Evolutionary conservation across 257 asterid species (phyloP).

Genomic region (Petrea volubilis): DNA sequence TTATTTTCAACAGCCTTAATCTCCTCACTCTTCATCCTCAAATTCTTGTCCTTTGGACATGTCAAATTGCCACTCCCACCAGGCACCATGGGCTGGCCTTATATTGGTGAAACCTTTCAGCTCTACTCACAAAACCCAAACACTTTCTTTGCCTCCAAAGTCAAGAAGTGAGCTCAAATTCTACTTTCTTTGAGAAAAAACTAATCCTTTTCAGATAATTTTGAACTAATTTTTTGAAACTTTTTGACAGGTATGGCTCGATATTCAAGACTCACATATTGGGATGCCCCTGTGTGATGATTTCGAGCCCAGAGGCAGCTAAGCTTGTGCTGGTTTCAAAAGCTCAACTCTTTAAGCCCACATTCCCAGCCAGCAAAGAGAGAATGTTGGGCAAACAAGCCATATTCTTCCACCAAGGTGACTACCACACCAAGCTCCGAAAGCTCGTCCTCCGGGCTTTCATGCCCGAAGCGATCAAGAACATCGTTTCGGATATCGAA

Average conservation of each 20-base stretch:
- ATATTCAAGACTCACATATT: slow-evolving; percentile 75
- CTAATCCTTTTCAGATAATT: background rate
- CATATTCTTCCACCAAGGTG: slow-evolving; percentile 75
- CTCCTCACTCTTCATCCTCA: slow-evolving; percentile 26
- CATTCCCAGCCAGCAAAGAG: slow-evolving; percentile 82
- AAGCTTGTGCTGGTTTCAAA: slow-evolving; percentile 61
- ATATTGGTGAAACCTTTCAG: slow-evolving; percentile 78
- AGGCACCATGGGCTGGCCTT: slow-evolving; percentile 86
- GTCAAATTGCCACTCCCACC: slow-evolving; percentile 67
- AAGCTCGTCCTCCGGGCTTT: slow-evolving; percentile 72
- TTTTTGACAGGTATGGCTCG: slow-evolving; percentile 61
- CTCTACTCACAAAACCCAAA: slow-evolving; percentile 80
- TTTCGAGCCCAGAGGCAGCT: slow-evolving; percentile 77
- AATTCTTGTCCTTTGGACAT: slow-evolving; percentile 28
- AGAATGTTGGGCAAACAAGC: slow-evolving; percentile 81
- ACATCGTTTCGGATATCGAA: slow-evolving; percentile 53
- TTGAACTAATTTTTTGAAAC: background rate
- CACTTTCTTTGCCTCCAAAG: slow-evolving; percentile 68
- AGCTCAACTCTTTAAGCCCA: slow-evolving; percentile 77
- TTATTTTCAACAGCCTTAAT: slow-evolving; percentile 17
- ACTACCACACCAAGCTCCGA: slow-evolving; percentile 63
- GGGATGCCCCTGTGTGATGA: slow-evolving; percentile 80
- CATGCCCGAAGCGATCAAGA: slow-evolving; percentile 64
- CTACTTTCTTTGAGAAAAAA: background rate
- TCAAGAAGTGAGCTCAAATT: slow-evolving; percentile 57